Base-by-base conservation (phyloP, 176 grass and related monocot species). In the Oryza brachyantha region DNA sequence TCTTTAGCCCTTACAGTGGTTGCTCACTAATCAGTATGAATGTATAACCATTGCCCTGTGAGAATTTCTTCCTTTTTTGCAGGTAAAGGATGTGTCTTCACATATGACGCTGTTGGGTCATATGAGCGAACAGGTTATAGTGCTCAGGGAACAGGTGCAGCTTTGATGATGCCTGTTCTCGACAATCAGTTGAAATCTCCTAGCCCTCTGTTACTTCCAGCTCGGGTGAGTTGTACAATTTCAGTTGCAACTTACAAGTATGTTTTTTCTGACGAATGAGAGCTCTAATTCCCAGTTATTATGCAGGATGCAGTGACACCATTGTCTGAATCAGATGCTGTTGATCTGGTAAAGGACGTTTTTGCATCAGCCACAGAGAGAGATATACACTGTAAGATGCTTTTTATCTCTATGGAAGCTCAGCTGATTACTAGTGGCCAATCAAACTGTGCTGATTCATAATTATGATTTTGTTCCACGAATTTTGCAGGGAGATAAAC, bases 11-110 rank as follows among this genome's bases (percentile, higher is more conserved):
- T 57, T 13, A 35, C 13, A 28, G 35, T 36, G 19, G 43, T 36
- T 1, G 0, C 6, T 58, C 58, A 42, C n/a, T n/a, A n/a, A n/a
- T 2, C 37, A 48, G 22, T 54, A 54, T 17, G 16, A 5, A 50
- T 50, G 16, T 50, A 5, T 73, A 4, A 45, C 65, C 36, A 16
- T 36, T n/a, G 43, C 28, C 45, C 1, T 48, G 36, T 57, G 31
- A 76, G 31, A 21, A 16, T 64, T 28, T 45, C 21, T n/a, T 48
- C 25, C 48, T 43, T 31, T 77, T 45, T 72, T 3, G 59, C 76
- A 93, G 90, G 90, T 64, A 93, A 89, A 72, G 90, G 90, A 12
- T 93, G 90, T 61, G 90, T 93, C 66, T 93, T 81, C 73, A 89
- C 90, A 42, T 89, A 93, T 3, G 90, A 93, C 62, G 90, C 86